phyloP scores from a whole-genome alignment of 768 basidiomycete genomes.

The Lactarius evosmus region DNA sequence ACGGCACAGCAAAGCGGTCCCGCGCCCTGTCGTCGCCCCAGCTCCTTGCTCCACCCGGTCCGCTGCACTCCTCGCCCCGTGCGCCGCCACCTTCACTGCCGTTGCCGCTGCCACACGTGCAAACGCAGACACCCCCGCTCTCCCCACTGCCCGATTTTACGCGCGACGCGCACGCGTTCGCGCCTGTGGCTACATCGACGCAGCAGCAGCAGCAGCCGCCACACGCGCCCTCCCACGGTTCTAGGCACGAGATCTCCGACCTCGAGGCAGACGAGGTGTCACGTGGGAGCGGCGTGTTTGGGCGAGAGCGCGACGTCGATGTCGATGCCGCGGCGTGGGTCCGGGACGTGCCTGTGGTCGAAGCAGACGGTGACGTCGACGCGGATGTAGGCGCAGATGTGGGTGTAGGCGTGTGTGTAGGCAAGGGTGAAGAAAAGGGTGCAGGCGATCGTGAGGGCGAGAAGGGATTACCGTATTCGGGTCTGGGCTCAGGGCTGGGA shows the following conservation, averaged over 20 bases:
- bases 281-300: constrained; percentile 51
- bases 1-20: constrained; percentile 26
- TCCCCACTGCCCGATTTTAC: constrained; percentile 36
- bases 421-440: background rate
- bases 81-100: too few relatives aligned
- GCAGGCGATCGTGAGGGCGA: background rate
- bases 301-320: constrained; percentile 60
- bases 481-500: background rate
- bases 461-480: background rate
- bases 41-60: constrained; percentile 16
- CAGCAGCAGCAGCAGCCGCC: constrained; percentile 30
- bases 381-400: background rate
- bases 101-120: constrained; percentile 29
- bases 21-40: constrained; percentile 28
- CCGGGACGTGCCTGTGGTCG: constrained; percentile 40
- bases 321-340: constrained; percentile 57
- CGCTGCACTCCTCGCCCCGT: constrained; percentile 30
- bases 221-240: constrained; percentile 33
- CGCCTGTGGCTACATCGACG: constrained; percentile 40
- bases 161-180: constrained; percentile 38
- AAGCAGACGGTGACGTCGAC: constrained; percentile 27
- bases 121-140: constrained; percentile 29
- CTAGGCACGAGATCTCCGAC: constrained; percentile 56
- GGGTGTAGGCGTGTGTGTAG: background rate
- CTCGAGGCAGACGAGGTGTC: constrained; percentile 54